A percentile compares a stretch with the other conserved stretches of the same genome.
phyloP scores from a whole-genome alignment of 2,329 filamentous ascomycete species.

The Fusarium sp. region DNA sequence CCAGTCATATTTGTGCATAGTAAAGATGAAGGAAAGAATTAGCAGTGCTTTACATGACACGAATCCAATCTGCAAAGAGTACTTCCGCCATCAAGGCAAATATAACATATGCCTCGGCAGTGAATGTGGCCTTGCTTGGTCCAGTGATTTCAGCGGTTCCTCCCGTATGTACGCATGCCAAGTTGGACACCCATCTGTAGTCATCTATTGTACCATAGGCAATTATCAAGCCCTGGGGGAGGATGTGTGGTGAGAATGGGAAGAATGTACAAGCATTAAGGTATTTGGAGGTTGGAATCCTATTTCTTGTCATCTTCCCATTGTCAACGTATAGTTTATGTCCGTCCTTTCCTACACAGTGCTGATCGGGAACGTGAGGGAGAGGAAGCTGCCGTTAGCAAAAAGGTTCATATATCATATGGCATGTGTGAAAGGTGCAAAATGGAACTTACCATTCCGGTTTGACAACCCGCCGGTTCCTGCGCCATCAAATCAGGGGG shows the following conservation, averaged over 20 bases:
- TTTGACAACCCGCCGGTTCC: accelerated
- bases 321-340: too few species aligned
- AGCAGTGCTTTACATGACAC: too few species aligned
- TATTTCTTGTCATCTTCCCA: too few species aligned
- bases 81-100: not conserved
- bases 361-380: too few species aligned
- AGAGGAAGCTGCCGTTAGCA: too few species aligned
- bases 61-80: too few species aligned
- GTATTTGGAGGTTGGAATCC: too few species aligned
- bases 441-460: not conserved
- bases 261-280: too few species aligned
- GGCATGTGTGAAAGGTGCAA: too few species aligned
- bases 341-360: too few species aligned
- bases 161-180: not conserved
- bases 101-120: not conserved
- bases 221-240: not conserved
- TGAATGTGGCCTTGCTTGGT: not conserved
- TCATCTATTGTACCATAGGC: not conserved
- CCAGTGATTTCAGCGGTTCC: not conserved
- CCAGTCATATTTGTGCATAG: not conserved
- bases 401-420: too few species aligned
- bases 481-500: not conserved
- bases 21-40: too few species aligned
- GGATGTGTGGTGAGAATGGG: not conserved
- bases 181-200: not conserved